Evolutionary conservation across 2,329 filamentous ascomycete genomes (phyloP).

Genomic region (Pseudogymnoascus sp.): DNA sequence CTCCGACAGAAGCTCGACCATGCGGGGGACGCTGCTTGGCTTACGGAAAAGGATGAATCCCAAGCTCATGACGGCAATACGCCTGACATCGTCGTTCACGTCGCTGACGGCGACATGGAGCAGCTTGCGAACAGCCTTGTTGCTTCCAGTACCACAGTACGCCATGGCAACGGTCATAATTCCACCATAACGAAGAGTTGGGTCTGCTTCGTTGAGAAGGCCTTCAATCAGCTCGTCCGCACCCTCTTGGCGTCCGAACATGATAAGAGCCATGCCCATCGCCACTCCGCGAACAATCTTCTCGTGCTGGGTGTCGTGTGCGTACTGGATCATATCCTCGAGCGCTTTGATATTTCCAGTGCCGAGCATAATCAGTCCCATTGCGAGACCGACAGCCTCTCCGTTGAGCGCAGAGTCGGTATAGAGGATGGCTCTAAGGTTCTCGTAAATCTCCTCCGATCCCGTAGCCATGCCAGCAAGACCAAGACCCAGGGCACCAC

Average conservation of each 20-base stretch:
- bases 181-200: conserved; percentile 89
- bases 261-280: conserved; percentile 95
- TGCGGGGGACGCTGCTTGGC: conserved; percentile 91
- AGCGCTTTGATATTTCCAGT: conserved; percentile 92
- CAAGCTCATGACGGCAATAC: conserved; percentile 94
- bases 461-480: conserved; percentile 97
- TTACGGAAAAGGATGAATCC: conserved; percentile 98
- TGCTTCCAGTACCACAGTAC: conserved; percentile 95
- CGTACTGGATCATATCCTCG: conserved; percentile 96
- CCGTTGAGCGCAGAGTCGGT: conserved; percentile 94
- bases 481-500: conserved; percentile 88
- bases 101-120: conserved; percentile 96
- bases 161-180: conserved; percentile 98
- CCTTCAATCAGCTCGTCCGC: conserved; percentile 93
- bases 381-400: conserved; percentile 89
- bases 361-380: conserved; percentile 97
- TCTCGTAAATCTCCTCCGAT: conserved; percentile 83
- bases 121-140: conserved; percentile 94
- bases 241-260: conserved; percentile 92
- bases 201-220: conserved; percentile 86
- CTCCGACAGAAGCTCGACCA: conserved; percentile 96
- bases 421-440: conserved; percentile 81
- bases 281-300: conserved; percentile 96
- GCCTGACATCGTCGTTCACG: conserved; percentile 93
- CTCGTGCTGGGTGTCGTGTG: conserved; percentile 96